These are phyloP conservation scores for Pyropia yezoensis DNA, from an alignment of 23 red algal species.

Conservation along the genomic window DNA sequence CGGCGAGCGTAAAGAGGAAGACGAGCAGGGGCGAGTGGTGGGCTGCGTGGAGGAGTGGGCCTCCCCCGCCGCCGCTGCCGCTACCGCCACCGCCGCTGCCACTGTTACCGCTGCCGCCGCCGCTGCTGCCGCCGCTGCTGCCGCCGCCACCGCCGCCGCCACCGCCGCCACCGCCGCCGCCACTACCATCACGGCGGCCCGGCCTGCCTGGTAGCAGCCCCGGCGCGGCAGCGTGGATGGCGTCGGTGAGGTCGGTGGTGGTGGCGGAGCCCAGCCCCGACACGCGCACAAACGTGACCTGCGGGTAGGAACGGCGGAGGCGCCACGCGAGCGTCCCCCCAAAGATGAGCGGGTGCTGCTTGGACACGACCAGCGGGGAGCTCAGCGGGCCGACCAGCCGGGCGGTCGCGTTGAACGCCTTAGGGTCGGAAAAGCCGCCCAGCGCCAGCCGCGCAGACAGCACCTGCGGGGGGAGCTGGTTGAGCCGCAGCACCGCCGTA, in stretches of 20 bases:
- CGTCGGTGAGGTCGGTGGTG: slow-evolving; percentile 56
- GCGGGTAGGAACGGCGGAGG: slow-evolving; percentile 38
- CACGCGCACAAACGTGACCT: slow-evolving; percentile 51
- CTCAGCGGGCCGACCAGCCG: slow-evolving; percentile 54
- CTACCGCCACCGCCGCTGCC: too few species aligned
- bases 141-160: too few species aligned
- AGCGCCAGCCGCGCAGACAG: slow-evolving; percentile 44
- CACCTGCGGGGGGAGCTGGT: slow-evolving; percentile 35
- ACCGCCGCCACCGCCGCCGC: too few species aligned
- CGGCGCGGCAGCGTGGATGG: not conserved
- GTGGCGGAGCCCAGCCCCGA: slow-evolving; percentile 59
- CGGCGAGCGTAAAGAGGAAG: slow-evolving; percentile 65
- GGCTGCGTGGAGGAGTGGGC: slow-evolving; percentile 23
- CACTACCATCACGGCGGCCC: too few species aligned
- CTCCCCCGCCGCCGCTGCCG: slow-evolving; percentile 18
- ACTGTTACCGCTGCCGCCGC: too few species aligned
- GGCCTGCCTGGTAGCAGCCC: too few species aligned
- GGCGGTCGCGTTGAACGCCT: slow-evolving; percentile 36
- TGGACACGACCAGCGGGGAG: slow-evolving; percentile 44
- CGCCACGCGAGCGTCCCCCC: slow-evolving; percentile 25
- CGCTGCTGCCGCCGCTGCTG: too few species aligned
- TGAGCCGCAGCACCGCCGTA: slow-evolving; percentile 32
- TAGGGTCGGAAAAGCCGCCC: slow-evolving; percentile 61
- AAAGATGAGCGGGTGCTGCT: slow-evolving; percentile 26
- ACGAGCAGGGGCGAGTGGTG: slow-evolving; percentile 44